Conservation (phyloP, 1,139 yeast species). For the Diutina pseudorugosa region DNA sequence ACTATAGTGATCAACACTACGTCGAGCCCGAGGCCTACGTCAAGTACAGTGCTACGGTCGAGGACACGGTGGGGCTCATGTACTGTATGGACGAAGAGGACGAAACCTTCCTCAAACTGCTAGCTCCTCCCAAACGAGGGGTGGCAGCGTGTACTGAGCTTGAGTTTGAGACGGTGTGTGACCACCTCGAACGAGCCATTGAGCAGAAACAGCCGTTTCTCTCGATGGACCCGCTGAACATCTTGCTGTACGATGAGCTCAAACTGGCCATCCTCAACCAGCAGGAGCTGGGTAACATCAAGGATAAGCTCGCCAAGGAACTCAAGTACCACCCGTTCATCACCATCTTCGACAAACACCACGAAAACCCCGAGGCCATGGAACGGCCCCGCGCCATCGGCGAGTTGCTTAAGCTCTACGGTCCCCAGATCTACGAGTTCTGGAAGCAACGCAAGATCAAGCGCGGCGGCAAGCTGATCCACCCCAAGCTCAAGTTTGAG, state of each 20-base stretch:
- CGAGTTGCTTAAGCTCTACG: slow-evolving; percentile 49
- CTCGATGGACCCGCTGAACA: slow-evolving; percentile 70
- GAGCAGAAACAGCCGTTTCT: slow-evolving; percentile 81
- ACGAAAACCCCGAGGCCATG: slow-evolving; percentile 9
- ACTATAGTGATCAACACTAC: slow-evolving; percentile 53
- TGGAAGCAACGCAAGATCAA: slow-evolving; percentile 69
- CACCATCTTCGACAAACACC: slow-evolving; percentile 41
- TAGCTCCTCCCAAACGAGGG: slow-evolving; percentile 10
- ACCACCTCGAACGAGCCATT: slow-evolving; percentile 62
- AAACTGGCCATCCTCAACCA: not conserved
- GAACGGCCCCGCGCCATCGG: slow-evolving; percentile 30
- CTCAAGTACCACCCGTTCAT: slow-evolving; percentile 26
- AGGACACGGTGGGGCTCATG: slow-evolving; percentile 78
- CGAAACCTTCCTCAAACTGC: slow-evolving; percentile 45
- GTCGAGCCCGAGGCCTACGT: slow-evolving; percentile 70
- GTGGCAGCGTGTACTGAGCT: slow-evolving; percentile 34
- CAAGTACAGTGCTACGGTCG: slow-evolving; percentile 87
- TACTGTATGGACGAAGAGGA: slow-evolving; percentile 90
- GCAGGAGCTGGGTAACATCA: slow-evolving; percentile 20
- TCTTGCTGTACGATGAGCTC: slow-evolving; percentile 61
- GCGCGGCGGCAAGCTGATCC: slow-evolving; percentile 58
- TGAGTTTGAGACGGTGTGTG: slow-evolving; percentile 75
- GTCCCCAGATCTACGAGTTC: slow-evolving; percentile 61
- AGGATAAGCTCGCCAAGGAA: slow-evolving; percentile 29
- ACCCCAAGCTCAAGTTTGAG: slow-evolving; percentile 73